Evolutionary conservation across 2,329 filamentous ascomycete genomes (phyloP).

Genomic region (Colletotrichum sublineola): DNA sequence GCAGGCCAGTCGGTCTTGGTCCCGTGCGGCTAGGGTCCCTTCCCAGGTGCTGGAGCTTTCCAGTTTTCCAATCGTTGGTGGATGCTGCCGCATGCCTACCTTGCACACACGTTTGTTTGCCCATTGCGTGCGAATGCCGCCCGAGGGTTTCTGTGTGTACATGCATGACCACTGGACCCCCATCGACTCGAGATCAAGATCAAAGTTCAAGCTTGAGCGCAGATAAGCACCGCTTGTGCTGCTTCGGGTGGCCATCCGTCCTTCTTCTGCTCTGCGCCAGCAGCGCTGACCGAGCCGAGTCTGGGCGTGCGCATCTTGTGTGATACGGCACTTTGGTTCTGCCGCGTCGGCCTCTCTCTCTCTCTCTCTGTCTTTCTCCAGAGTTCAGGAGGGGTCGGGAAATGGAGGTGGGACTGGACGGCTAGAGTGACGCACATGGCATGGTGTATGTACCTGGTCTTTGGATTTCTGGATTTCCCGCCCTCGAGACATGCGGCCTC

Average conservation of each 20-base stretch:
- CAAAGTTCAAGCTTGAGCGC: conserved; percentile 12
- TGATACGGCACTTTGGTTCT: conserved; percentile 7
- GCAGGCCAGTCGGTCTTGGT: neutral
- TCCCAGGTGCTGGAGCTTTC: neutral
- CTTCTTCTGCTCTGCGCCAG: neutral
- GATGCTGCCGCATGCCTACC: too few relatives aligned
- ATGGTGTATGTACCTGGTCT: neutral
- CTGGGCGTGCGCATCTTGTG: neutral
- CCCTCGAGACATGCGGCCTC: conserved; percentile 6
- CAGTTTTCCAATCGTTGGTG: neutral
- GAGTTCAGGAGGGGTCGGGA: conserved; percentile 25
- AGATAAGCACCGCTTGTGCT: neutral
- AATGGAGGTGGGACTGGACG: conserved; percentile 25
- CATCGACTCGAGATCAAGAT: conserved; percentile 6
- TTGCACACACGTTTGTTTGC: neutral
- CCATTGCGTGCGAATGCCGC: conserved; percentile 11
- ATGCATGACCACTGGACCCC: neutral
- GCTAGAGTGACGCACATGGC: neutral
- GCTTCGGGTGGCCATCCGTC: neutral
- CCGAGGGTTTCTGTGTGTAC: conserved; percentile 24
- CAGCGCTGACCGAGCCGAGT: neutral
- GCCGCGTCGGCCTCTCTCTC: conserved; percentile 3
- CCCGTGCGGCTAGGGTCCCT: neutral
- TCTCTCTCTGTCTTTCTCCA: neutral
- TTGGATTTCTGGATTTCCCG: neutral